These are phyloP conservation scores for Neurospora sp. DNA, from an alignment of 495 filamentous ascomycete species.

Conservation along the genomic window DNA sequence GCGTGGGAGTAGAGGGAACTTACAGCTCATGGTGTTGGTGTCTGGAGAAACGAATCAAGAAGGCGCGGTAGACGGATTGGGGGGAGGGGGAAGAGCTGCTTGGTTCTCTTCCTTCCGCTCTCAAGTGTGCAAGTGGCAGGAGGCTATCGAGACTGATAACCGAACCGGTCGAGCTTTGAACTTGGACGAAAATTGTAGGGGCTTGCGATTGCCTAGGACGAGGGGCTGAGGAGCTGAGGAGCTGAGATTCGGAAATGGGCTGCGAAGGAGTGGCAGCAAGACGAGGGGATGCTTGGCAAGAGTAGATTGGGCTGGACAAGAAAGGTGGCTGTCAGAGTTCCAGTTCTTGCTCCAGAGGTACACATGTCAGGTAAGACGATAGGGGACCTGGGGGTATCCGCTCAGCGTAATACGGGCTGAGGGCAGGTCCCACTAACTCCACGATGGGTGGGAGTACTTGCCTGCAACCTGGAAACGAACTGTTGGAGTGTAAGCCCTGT, in stretches of 20 bases:
- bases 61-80: neutral
- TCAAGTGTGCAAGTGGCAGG: neutral
- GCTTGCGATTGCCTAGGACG: neutral
- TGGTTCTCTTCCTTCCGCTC: conserved; percentile 1
- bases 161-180: neutral
- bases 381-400: neutral
- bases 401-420: neutral
- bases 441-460: neutral
- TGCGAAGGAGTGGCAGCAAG: conserved; percentile 8
- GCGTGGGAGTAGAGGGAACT: conserved; percentile 17
- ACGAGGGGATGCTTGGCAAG: conserved; percentile 14
- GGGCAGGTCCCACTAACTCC: neutral
- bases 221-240: conserved; percentile 21
- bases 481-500: neutral
- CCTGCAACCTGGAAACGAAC: neutral
- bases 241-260: conserved; percentile 12
- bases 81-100: neutral
- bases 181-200: neutral
- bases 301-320: conserved; percentile 18
- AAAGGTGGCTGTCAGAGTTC: neutral
- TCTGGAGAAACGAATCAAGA: conserved; percentile 7
- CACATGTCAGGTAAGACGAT: neutral
- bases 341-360: neutral
- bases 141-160: conserved; percentile 2
- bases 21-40: conserved; percentile 29